phyloP scores from a whole-genome alignment of 139 green algal species.

The Closterium sp. region DNA sequence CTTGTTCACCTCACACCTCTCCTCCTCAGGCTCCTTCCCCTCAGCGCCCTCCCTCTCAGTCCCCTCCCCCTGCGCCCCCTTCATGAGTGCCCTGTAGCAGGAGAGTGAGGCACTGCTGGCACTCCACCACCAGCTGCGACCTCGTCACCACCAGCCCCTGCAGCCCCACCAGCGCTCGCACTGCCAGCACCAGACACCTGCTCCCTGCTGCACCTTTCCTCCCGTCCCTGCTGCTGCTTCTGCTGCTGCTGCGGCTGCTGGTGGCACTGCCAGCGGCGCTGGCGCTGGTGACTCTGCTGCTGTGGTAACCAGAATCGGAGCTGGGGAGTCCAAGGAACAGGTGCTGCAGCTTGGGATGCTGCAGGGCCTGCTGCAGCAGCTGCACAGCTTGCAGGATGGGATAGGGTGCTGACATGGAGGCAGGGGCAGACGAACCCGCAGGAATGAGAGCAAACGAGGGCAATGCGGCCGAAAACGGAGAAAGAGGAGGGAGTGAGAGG shows the following conservation, averaged over 20 bases:
- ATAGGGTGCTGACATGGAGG: neutral
- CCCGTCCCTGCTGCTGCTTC: neutral
- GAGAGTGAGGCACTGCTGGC: neutral
- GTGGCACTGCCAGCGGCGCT: neutral
- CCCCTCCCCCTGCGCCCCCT: neutral
- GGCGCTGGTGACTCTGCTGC: neutral
- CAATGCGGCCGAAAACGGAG: neutral
- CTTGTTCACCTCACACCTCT: neutral
- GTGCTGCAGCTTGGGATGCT: neutral
- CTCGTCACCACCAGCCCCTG: constrained; percentile 44
- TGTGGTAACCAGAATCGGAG: too few relatives aligned
- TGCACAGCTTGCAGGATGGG: neutral
- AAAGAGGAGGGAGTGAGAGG: neutral
- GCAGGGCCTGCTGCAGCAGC: neutral
- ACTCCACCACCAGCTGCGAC: constrained; percentile 50
- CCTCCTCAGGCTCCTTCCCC: too few relatives aligned
- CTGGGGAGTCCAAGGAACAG: neutral
- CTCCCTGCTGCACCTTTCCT: too few relatives aligned
- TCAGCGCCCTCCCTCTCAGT: neutral
- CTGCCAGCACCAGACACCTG: neutral
- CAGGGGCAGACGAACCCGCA: neutral
- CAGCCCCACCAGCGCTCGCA: constrained; percentile 33
- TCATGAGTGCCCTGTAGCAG: constrained; percentile 40
- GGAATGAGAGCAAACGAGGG: neutral
- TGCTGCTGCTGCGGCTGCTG: too few relatives aligned